Base-by-base conservation (phyloP, 768 basidiomycete species). In the Lactarius deliciosus region DNA sequence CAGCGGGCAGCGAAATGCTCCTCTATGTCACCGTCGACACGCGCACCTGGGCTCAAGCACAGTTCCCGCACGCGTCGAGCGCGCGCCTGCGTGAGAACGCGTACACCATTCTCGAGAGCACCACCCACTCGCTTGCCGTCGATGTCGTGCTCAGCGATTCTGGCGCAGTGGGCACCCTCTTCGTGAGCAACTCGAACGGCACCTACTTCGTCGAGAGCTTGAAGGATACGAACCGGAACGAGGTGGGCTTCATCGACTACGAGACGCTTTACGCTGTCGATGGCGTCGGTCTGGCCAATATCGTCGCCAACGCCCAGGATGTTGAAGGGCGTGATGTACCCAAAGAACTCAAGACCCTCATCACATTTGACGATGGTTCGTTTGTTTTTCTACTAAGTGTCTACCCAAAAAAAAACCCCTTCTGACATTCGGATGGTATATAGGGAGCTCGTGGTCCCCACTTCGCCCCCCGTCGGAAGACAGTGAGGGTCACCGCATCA, bases 71-170 rank as follows among this genome's bases (percentile, higher is more conserved):
- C 73, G 89, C 91, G 3, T 88, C 87, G 0, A 86, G 85, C 2
- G 88, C 90, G 2, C 82, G 83, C 41, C 83, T 97, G 16, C 84
- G 88, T 8, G 94, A 96, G 79, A 96, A 96, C 74, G 92, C 92
- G 7, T 98, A 99, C 75, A 99, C 97, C 11, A 88, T 99, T 72
- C 90, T 99, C 66, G 95, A 98, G 77, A 91, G 89, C 4, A 96
- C 94, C 10, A 88, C 89, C 0, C 94, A 98, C 74, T 98, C 96
- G 8, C 83, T 99, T 30, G 93, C 90, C 5, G 92, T 99, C 45
- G 97, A 99, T 74, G 96, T 98, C 56, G 85, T 96, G 60, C 82
- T 92, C 10, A 85, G 88, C 64, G 85, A 89, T 69, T 76, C 79
- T 58, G 78, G 78, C 63, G 76, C 79, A 11, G 85, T 96, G 53